Percentiles rank a stretch among this genome's conserved stretches.
These are phyloP conservation scores for Ploettnerulaceae sp. DNA, from an alignment of 2,329 filamentous ascomycete species.

Conservation along the genomic window DNA sequence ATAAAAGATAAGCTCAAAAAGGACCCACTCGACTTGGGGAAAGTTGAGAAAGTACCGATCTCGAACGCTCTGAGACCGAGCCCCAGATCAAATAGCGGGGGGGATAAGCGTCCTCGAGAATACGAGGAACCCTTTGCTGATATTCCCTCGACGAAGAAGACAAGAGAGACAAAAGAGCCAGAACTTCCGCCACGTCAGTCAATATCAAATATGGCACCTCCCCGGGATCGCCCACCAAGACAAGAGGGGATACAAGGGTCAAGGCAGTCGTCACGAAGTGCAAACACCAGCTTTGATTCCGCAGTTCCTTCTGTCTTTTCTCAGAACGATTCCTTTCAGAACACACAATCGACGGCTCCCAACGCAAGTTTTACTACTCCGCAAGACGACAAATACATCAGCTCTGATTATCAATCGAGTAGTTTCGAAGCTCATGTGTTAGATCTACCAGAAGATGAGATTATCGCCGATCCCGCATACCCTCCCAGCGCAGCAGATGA, in stretches of 20 bases:
- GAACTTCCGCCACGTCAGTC: background rate
- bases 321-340: conserved; percentile 7
- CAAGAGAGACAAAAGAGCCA: background rate
- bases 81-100: background rate
- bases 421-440: conserved; percentile 23
- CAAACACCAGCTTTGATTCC: conserved; percentile 3
- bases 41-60: background rate
- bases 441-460: conserved; percentile 10
- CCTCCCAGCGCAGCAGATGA: conserved; percentile 9
- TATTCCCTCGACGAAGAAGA: conserved; percentile 6
- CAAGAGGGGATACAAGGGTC: background rate
- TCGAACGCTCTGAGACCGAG: background rate
- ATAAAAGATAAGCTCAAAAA: background rate
- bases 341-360: conserved; percentile 9
- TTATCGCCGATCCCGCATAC: background rate
- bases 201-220: conserved; percentile 2
- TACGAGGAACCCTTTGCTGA: conserved; percentile 8
- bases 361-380: conserved; percentile 2
- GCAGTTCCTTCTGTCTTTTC: conserved; percentile 21
- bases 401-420: conserved; percentile 25
- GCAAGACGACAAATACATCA: conserved; percentile 12
- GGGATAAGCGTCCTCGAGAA: conserved; percentile 9
- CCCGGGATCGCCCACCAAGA: background rate
- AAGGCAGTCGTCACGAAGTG: background rate
- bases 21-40: background rate